phyloP scores from a whole-genome alignment of 441 rosid genomes.

The Croton laevigatus region DNA sequence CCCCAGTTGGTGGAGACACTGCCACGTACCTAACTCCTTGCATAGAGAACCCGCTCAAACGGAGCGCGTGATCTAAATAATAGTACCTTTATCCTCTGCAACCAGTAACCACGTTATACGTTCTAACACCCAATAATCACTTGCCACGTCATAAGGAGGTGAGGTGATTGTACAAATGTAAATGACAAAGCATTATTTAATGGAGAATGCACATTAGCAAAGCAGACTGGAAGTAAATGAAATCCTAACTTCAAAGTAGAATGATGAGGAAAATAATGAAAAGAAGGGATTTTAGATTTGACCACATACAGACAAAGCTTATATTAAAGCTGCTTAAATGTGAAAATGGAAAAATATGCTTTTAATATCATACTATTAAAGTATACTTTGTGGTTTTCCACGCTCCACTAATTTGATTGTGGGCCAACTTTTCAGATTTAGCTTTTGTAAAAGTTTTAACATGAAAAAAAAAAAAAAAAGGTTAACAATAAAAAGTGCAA shows the following conservation, averaged over 20 bases:
- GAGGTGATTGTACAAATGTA: background rate
- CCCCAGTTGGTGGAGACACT: background rate
- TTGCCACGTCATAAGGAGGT: background rate
- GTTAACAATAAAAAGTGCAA: too few relatives aligned
- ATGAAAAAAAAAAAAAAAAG: too few relatives aligned
- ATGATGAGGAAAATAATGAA: background rate
- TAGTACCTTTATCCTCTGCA: background rate
- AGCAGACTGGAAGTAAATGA: background rate
- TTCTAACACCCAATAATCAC: background rate
- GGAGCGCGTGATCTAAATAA: background rate
- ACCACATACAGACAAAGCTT: constrained; percentile 3
- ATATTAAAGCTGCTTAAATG: background rate
- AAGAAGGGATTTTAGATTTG: background rate
- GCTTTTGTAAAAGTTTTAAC: too few relatives aligned
- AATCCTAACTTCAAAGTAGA: background rate
- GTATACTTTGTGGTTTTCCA: background rate
- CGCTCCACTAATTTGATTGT: too few relatives aligned
- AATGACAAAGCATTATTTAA: background rate
- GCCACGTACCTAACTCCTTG: background rate
- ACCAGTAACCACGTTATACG: background rate
- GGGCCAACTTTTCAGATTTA: too few relatives aligned
- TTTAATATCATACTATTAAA: background rate
- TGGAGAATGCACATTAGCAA: background rate
- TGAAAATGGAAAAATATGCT: background rate
- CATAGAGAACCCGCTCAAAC: background rate